Percentiles rank a stretch among this genome's conserved stretches.
Conservation (phyloP, 768 basidiomycete species). For the Lentinula sp. region DNA sequence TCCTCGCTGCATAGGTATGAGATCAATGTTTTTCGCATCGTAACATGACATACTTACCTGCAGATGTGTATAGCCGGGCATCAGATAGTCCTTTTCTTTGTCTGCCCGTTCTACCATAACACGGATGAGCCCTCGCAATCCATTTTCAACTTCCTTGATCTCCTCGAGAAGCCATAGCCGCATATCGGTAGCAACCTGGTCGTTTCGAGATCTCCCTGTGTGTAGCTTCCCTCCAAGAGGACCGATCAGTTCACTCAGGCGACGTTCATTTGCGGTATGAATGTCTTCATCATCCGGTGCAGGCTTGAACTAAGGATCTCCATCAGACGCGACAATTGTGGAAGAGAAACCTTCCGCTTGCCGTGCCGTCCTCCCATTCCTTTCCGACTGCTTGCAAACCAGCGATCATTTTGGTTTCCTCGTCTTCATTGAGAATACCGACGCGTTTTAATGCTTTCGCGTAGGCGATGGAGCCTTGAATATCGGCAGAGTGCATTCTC, state of each 20-base stretch:
- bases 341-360: constrained; percentile 25
- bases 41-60: constrained; percentile 53
- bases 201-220: constrained; percentile 95
- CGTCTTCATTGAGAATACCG: constrained; percentile 75
- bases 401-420: constrained; percentile 63
- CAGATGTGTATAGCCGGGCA: constrained; percentile 97
- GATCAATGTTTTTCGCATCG: background rate
- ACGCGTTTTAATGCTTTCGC: constrained; percentile 79
- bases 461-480: constrained; percentile 93
- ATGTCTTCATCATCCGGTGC: constrained; percentile 96
- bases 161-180: constrained; percentile 90
- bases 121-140: constrained; percentile 71
- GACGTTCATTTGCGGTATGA: constrained; percentile 96
- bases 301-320: constrained; percentile 53
- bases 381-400: constrained; percentile 71
- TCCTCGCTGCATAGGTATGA: constrained; percentile 56
- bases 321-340: background rate
- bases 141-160: constrained; percentile 55
- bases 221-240: constrained; percentile 92
- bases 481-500: constrained; percentile 89
- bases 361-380: constrained; percentile 82
- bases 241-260: constrained; percentile 90
- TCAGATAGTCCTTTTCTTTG: constrained; percentile 82
- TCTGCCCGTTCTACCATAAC: constrained; percentile 93
- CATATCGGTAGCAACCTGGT: constrained; percentile 99